These are phyloP conservation scores for Phytophthora cajani DNA, from an alignment of 352 stramenopile genomes.

Conservation along the genomic window DNA sequence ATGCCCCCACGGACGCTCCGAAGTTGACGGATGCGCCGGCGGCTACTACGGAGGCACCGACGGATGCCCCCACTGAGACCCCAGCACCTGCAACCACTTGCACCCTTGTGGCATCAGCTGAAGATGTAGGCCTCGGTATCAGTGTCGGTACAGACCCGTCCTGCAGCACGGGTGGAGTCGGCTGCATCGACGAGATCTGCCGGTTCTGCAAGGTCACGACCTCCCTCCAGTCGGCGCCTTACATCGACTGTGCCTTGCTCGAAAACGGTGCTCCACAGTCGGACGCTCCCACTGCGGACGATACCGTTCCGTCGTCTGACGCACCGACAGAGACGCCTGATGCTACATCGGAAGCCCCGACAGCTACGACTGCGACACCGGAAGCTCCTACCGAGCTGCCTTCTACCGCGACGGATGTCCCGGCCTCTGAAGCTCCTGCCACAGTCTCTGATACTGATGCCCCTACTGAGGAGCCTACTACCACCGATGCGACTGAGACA, in stretches of 20 bases:
- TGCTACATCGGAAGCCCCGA: constrained; percentile 2
- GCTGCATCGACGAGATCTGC: constrained; percentile 48
- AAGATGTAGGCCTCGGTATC: constrained; percentile 41
- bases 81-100: constrained; percentile 8
- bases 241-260: constrained; percentile 26
- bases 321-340: constrained; percentile 7
- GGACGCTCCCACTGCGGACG: not conserved
- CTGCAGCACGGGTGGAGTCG: constrained; percentile 38
- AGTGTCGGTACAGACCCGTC: constrained; percentile 36
- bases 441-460: not conserved
- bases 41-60: too few species aligned
- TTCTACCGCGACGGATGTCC: not conserved
- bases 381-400: constrained; percentile 1
- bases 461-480: too few species aligned
- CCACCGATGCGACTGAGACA: not conserved
- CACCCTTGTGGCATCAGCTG: constrained; percentile 21
- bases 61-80: not conserved
- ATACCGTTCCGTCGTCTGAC: not conserved
- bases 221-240: constrained; percentile 26
- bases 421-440: not conserved
- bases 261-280: constrained; percentile 1
- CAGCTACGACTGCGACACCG: not conserved
- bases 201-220: constrained; percentile 48
- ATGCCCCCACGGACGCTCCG: not conserved
- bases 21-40: not conserved